Conservation (phyloP, 2,329 filamentous ascomycete species). For the Botrytis sinoallii region DNA sequence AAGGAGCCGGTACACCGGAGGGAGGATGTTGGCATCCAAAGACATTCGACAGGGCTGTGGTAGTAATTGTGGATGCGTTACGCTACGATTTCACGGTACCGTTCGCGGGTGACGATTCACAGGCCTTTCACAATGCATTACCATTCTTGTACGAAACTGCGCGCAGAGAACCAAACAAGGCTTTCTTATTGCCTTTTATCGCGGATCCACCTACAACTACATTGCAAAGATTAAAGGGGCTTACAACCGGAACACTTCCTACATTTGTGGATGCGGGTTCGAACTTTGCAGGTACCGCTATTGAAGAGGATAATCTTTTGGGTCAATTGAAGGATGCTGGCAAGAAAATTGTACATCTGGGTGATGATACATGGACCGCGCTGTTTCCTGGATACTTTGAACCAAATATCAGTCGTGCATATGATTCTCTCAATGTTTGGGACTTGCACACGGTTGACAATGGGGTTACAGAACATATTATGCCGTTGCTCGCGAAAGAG, state of each 20-base stretch:
- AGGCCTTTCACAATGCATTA: slow-evolving; percentile 80
- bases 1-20: slow-evolving; percentile 35
- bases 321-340: slow-evolving; percentile 61
- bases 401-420: slow-evolving; percentile 77
- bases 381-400: slow-evolving; percentile 95
- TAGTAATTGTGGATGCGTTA: slow-evolving; percentile 88
- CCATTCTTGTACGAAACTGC: slow-evolving; percentile 85
- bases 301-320: slow-evolving; percentile 84
- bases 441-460: slow-evolving; percentile 96
- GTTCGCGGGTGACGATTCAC: slow-evolving; percentile 44
- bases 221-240: slow-evolving; percentile 83
- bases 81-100: slow-evolving; percentile 97
- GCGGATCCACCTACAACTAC: slow-evolving; percentile 95
- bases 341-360: slow-evolving; percentile 84
- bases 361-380: slow-evolving; percentile 96
- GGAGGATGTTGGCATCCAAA: slow-evolving; percentile 97
- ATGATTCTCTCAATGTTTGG: slow-evolving; percentile 98
- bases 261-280: slow-evolving; percentile 93
- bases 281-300: slow-evolving; percentile 91
- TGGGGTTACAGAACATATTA: slow-evolving; percentile 86
- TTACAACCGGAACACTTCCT: slow-evolving; percentile 92
- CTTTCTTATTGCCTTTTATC: slow-evolving; percentile 91
- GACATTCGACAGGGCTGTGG: slow-evolving; percentile 85
- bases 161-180: slow-evolving; percentile 69
- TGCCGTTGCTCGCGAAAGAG: slow-evolving; percentile 69